Evolutionary conservation across 768 basidiomycete genomes (phyloP).

Genomic region (Boletus tylopilopsis): DNA sequence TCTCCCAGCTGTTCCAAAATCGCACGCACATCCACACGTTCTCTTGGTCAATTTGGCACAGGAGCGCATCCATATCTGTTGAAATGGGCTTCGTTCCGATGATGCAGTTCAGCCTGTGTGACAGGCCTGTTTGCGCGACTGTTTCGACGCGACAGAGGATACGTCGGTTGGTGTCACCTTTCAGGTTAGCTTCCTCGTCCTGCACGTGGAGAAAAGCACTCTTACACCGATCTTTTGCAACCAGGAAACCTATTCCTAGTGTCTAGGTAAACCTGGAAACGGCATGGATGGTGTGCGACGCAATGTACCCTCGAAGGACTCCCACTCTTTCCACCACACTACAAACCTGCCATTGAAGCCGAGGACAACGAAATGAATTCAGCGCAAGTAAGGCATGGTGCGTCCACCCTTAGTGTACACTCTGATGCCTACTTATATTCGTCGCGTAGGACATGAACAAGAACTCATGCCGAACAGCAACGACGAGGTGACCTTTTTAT

Average conservation of each 20-base stretch:
- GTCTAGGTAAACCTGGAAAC: conserved; percentile 14
- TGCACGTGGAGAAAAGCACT: conserved; percentile 56
- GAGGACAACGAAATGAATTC: too few relatives aligned
- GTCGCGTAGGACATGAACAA: too few relatives aligned
- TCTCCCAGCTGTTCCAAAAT: conserved; percentile 72
- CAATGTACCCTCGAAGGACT: too few relatives aligned
- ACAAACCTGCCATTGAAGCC: too few relatives aligned
- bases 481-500: too few relatives aligned
- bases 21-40: conserved; percentile 64
- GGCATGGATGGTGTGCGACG: too few relatives aligned
- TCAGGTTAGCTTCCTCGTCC: conserved; percentile 32
- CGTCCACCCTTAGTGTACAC: too few relatives aligned
- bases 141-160: conserved; percentile 28
- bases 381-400: too few relatives aligned
- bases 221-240: conserved; percentile 58
- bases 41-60: conserved; percentile 58
- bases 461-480: too few relatives aligned
- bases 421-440: too few relatives aligned
- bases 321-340: too few relatives aligned
- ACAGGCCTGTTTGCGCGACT: too few relatives aligned
- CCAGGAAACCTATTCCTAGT: conserved; percentile 53
- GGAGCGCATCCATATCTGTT: conserved; percentile 40
- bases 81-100: conserved; percentile 15
- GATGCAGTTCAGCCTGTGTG: neutral
- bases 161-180: conserved; percentile 20